phyloP scores from a whole-genome alignment of 768 basidiomycete species.

The Boletus reticulatus region DNA sequence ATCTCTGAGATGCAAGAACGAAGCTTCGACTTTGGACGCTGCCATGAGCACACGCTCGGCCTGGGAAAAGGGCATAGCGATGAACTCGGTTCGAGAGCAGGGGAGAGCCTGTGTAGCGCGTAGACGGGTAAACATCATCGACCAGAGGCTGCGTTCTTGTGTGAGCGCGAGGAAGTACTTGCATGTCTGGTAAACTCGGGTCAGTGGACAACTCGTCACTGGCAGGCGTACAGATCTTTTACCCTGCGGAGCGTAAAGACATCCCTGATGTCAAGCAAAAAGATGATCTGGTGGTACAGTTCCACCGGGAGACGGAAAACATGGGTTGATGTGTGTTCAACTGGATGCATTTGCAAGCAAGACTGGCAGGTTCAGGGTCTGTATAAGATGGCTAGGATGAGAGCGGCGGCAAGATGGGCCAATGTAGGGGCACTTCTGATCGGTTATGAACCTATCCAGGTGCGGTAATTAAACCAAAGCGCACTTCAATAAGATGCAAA shows the following conservation, averaged over 20 bases:
- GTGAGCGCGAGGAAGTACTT: constrained; percentile 17
- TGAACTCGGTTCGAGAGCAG: constrained; percentile 11
- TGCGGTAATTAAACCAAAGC: too few species aligned
- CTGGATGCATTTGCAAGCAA: background rate
- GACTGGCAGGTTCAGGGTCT: too few species aligned
- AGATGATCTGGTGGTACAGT: constrained; percentile 12
- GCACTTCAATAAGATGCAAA: too few species aligned
- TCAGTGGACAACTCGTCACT: background rate
- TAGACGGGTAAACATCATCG: constrained; percentile 9
- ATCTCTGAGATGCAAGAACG: constrained; percentile 16
- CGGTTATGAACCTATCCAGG: too few species aligned
- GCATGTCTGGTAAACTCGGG: constrained; percentile 21
- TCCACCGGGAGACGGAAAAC: constrained; percentile 16
- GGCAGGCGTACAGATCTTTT: background rate
- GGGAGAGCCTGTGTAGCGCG: constrained; percentile 14
- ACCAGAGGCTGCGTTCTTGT: constrained; percentile 18
- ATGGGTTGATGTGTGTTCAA: background rate
- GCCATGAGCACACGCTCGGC: constrained; percentile 14
- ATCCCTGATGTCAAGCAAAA: constrained; percentile 12
- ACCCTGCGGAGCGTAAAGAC: constrained; percentile 20
- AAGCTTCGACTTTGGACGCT: constrained; percentile 13
- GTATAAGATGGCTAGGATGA: too few species aligned
- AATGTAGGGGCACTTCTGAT: too few species aligned
- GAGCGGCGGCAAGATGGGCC: too few species aligned
- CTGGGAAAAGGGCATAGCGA: constrained; percentile 4